A percentile compares a stretch with the other conserved stretches of the same genome.
phyloP scores from a whole-genome alignment of 176 grass and related monocot species.

The Rhynchospora breviuscula region DNA sequence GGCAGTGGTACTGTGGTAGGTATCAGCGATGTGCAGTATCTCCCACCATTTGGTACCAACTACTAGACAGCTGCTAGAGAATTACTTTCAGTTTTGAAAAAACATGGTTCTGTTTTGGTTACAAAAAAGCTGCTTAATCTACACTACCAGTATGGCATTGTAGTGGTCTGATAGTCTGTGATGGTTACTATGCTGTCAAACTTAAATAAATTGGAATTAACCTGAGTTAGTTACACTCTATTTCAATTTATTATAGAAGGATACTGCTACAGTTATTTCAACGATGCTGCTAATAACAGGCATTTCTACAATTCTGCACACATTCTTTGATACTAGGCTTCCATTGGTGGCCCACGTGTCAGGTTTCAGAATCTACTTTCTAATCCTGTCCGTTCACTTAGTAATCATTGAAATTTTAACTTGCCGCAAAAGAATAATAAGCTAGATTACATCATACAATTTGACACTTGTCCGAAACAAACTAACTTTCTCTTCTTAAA shows the following conservation, averaged over 20 bases:
- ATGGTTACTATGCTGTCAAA: background rate
- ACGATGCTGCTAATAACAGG: constrained; percentile 85
- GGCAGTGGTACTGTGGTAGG: too few relatives aligned
- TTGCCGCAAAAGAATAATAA: background rate
- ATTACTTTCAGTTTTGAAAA: background rate
- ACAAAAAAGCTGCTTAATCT: background rate
- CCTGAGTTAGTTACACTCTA: background rate
- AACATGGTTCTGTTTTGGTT: background rate
- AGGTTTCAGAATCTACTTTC: constrained; percentile 8
- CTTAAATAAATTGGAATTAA: constrained; percentile 7
- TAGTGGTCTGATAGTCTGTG: background rate
- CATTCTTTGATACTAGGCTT: constrained; percentile 84
- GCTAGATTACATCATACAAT: background rate
- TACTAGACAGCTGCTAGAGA: background rate
- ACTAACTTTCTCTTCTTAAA: background rate
- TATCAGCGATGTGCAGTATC: background rate
- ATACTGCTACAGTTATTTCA: constrained; percentile 93
- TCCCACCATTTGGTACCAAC: background rate
- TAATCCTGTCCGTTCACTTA: constrained; percentile 7
- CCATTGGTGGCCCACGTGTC: constrained; percentile 41
- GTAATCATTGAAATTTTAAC: background rate
- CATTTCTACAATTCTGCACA: constrained; percentile 88
- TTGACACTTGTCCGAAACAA: background rate
- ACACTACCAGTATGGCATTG: background rate
- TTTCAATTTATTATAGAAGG: constrained; percentile 53